phyloP scores from a whole-genome alignment of 176 grass and related monocot genomes.

The Aegilops tauschii region DNA sequence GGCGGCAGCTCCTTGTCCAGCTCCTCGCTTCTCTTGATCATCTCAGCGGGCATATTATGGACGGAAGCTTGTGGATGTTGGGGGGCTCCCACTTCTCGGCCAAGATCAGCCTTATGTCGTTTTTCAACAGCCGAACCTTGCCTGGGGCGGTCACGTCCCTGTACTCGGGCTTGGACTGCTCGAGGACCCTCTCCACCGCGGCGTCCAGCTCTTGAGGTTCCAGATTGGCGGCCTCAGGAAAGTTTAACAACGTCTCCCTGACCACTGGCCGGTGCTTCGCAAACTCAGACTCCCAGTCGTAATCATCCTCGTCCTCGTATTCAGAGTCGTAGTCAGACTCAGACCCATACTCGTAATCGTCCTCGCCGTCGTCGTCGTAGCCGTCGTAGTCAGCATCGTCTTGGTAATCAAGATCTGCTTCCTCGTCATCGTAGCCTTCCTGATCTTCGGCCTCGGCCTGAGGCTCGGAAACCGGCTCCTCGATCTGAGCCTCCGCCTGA shows the following conservation, averaged over 20 bases:
- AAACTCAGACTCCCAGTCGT: background rate
- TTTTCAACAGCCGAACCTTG: background rate
- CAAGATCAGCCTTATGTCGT: background rate
- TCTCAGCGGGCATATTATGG: background rate
- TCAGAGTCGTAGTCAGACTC: background rate
- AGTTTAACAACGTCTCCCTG: background rate
- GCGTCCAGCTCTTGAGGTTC: background rate
- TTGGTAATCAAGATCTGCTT: too few relatives aligned
- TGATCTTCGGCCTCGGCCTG: background rate
- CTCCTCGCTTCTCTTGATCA: background rate
- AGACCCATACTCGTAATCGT: background rate
- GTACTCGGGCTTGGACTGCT: background rate
- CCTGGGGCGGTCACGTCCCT: background rate
- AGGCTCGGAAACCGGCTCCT: background rate
- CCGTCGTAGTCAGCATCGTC: too few relatives aligned
- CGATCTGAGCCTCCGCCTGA: background rate
- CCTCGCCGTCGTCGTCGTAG: background rate
- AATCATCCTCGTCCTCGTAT: background rate
- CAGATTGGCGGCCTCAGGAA: background rate
- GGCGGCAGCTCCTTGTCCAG: background rate
- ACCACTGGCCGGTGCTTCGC: background rate
- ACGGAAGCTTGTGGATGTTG: background rate
- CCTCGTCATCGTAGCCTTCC: background rate
- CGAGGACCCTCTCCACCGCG: background rate
- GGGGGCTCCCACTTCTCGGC: background rate